phyloP scores from a whole-genome alignment of 176 grass and related monocot species.

The Tillandsia fasciculata region DNA sequence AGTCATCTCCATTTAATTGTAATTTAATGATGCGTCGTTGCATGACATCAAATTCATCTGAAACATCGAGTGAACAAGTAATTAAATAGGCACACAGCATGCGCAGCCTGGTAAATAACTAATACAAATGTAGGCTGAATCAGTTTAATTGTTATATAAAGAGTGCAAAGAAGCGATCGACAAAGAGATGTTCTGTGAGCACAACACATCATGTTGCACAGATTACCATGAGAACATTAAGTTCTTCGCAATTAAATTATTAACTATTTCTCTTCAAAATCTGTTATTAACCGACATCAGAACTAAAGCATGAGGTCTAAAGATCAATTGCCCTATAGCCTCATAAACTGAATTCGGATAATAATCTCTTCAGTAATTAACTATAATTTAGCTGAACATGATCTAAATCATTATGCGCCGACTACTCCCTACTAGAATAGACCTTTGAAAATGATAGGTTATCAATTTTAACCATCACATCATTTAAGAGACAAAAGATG shows the following conservation, averaged over 20 bases:
- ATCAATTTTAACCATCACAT: no score
- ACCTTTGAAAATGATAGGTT: not conserved
- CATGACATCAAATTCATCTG: constrained; percentile 9
- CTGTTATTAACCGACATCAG: not conserved
- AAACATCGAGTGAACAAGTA: not conserved
- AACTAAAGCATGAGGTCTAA: no score
- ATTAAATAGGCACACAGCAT: not conserved
- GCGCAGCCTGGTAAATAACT: not conserved
- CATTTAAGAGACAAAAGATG: no score
- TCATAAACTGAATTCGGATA: no score
- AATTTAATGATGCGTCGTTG: not conserved
- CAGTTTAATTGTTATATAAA: not conserved
- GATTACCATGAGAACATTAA: not conserved
- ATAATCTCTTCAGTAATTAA: not conserved
- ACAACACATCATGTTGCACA: not conserved
- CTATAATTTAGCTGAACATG: not conserved
- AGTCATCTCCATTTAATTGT: not conserved
- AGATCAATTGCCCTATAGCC: no score
- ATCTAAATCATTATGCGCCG: not conserved
- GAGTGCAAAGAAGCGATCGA: not conserved
- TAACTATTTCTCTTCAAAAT: not conserved
- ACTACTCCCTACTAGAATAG: not conserved
- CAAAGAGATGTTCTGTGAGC: not conserved
- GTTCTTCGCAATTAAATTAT: not conserved
- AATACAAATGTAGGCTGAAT: not conserved